Evolutionary conservation across 129 eudicot genomes (phyloP).

Genomic region (Apium graveolens): DNA sequence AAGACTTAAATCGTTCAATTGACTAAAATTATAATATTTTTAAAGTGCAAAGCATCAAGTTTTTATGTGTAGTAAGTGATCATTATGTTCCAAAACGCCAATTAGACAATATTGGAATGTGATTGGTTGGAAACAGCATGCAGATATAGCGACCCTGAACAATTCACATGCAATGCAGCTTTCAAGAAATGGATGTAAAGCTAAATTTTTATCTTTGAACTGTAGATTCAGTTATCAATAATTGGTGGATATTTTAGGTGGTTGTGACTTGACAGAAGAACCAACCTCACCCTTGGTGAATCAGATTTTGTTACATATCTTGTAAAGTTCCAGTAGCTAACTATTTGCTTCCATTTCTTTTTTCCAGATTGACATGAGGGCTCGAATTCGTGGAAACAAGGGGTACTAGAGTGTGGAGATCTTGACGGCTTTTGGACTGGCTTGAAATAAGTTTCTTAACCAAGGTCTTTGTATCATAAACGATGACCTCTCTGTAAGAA

Average conservation of each 20-base stretch:
- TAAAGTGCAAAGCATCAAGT: not conserved
- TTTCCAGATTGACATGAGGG: constrained; percentile 10
- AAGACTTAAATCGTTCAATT: not conserved
- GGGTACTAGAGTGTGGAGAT: constrained; percentile 5
- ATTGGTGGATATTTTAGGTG: not conserved
- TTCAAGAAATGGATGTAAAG: not conserved
- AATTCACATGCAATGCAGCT: not conserved
- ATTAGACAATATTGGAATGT: not conserved
- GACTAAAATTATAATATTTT: not conserved
- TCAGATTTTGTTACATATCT: not conserved
- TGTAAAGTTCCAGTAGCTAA: not conserved
- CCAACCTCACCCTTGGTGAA: not conserved
- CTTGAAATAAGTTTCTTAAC: not conserved
- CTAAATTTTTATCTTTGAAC: not conserved
- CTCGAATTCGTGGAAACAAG: constrained; percentile 15
- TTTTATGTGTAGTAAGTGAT: not conserved
- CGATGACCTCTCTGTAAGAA: not conserved
- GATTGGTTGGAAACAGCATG: not conserved
- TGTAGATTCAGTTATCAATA: not conserved
- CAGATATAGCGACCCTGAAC: not conserved
- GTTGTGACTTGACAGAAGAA: not conserved
- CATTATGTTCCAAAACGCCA: not conserved
- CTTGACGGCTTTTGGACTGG: not conserved
- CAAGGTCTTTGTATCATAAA: not conserved
- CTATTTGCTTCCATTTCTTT: not conserved